Base-by-base conservation (phyloP, 495 filamentous ascomycete species). In the Penicillium robsamsonii region DNA sequence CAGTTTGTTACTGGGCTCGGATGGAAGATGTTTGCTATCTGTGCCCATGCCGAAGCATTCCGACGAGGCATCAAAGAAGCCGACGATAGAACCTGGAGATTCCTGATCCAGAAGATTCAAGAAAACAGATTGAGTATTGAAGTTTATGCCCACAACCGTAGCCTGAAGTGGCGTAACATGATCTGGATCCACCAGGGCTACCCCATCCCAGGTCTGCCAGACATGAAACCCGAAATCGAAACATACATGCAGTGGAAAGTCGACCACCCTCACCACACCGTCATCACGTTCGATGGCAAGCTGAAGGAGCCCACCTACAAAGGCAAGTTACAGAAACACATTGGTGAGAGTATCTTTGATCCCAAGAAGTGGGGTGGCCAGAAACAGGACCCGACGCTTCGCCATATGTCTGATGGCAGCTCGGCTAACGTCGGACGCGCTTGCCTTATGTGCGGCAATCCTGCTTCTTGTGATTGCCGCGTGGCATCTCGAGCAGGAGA, bases 1-100 rank as follows among this genome's bases (percentile, higher is more conserved):
- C 12, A 43, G n/a, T 45, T 31, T 33, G 20, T 56, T 18, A 13
- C 44, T 2, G 22, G 11, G 1, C 46, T 67, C 17, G 69, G 68
- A 4, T 77, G 72, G 72, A 67, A 59, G 53, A 61, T 73, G 41
- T 63, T 73, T 37, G 49, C 65, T 27, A 73, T 78, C 25, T 70
- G 69, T 31, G 55, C 69, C 11, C 51, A 63, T 17, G 56, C 74
- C 0, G 63, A 68, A 50, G 60, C 59, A 5, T 78, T 78, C 58
- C 67, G 68, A 17, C 37, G 50, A 5, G 61, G 66, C 0, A 55
- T 44, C 40, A 3, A 33, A 17, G 31, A 47, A 4, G 25, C 57
- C 15, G 46, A 41, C 18, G 18, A 46, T 24, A 24, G 18, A 29
- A n/a, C 57, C 1, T 75, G 66, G 71, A 31, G 59, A 5, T 12